Evolutionary conservation across 805 yeast species (phyloP), one percentile per base, ranked within the genome.

Genomic region (Saccharomycopsis oosterbeekiorum): DNA sequence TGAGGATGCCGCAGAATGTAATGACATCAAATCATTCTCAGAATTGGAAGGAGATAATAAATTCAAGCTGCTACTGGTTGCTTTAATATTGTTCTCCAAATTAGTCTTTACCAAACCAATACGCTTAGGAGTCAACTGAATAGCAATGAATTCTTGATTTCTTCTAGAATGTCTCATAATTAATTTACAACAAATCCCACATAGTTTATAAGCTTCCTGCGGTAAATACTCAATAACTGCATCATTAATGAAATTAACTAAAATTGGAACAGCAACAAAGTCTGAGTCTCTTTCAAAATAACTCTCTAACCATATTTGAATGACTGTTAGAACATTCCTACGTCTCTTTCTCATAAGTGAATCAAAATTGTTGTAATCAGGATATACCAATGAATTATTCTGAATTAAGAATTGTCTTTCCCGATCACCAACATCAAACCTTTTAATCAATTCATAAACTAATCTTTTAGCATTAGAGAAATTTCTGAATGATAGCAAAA

Each of bases 221-320:
- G 94, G 96, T 59, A 87, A 73, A 61, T 71, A 76, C 12, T 71
- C 68, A n/a, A 82, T 76, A n/a, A 84, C 77, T 14, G 85, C 90
- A 71, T 88, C 96, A 70, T 88, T 88, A 68, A 89, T 85, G 69
- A 90, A 87, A 68, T 88, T 88, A 55, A 88, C 79, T 68, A 90
- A 74, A 0, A 89, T 85, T 12, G 94, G 83, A 55, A 91, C 73
- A 47, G 85, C 75, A 29, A 71, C 73, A 64, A 80, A 81, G 70
- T 91, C 96, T 19, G 68, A 69, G 53, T 79, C 77, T 56, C 80
- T 82, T 65, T 84, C 82, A 97, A 97, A 93, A 70, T 87, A 91
- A 58, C 94, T 85, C 71, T 90, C 96, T 71, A 93, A 74, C 99
- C 99, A 93, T 41, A 82, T 75, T 70, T 84, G 88, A 69, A 91